phyloP scores from a whole-genome alignment of 768 basidiomycete genomes.

The Tylopilus plumbeoviolaceoides region DNA sequence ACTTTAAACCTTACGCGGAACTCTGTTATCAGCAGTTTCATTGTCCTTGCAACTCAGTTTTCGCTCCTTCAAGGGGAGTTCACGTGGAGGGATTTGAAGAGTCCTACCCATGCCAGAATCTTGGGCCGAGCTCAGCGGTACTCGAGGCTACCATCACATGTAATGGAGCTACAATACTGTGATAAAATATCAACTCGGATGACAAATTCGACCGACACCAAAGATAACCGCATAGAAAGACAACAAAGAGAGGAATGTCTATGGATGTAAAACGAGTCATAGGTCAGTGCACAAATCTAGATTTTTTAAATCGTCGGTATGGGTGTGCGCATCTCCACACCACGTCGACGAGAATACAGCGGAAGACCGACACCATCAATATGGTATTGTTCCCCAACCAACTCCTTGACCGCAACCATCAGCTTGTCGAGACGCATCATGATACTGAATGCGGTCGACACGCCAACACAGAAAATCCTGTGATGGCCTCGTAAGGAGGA shows the following conservation, averaged over 20 bases:
- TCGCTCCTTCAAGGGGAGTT: too few species aligned
- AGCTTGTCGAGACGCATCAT: slow-evolving; percentile 69
- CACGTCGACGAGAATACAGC: slow-evolving; percentile 19
- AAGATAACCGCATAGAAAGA: neutral
- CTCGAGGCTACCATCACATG: too few species aligned
- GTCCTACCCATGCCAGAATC: too few species aligned
- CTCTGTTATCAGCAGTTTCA: too few species aligned
- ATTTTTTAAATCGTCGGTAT: neutral
- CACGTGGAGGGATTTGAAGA: too few species aligned
- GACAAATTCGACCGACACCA: too few species aligned
- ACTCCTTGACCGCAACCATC: slow-evolving; percentile 78
- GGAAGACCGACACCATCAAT: slow-evolving; percentile 58
- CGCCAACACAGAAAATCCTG: slow-evolving; percentile 70
- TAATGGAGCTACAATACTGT: too few species aligned
- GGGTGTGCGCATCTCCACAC: slow-evolving; percentile 28
- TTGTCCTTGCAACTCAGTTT: too few species aligned
- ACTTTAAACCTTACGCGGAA: too few species aligned
- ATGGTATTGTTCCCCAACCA: slow-evolving; percentile 85
- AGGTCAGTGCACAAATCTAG: neutral
- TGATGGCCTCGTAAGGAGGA: neutral
- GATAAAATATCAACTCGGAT: too few species aligned
- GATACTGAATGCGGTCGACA: slow-evolving; percentile 64
- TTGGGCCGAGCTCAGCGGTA: too few species aligned
- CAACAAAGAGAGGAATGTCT: neutral
- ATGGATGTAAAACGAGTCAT: too few species aligned